A percentile compares a stretch with the other conserved stretches of the same genome.
phyloP scores from a whole-genome alignment of 177 flowering plant species.

The Telopea speciosissima region DNA sequence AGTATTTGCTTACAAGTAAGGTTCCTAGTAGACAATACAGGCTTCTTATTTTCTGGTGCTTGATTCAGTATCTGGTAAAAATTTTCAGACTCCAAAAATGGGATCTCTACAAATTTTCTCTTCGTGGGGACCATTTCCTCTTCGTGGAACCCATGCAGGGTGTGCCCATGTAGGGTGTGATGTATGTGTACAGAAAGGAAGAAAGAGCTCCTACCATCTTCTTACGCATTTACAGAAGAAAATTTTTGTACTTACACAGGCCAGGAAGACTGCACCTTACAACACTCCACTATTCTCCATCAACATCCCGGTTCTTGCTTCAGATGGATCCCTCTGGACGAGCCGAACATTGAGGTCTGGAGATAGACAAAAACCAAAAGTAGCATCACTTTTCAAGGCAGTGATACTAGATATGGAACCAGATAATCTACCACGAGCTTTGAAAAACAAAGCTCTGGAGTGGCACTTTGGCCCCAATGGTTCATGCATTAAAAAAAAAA shows the following conservation, averaged over 20 bases:
- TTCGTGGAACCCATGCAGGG: constrained; percentile 10
- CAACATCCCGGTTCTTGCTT: constrained; percentile 58
- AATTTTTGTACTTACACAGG: constrained; percentile 29
- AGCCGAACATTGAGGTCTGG: constrained; percentile 18
- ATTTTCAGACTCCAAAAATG: constrained; percentile 27
- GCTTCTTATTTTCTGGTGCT: background rate
- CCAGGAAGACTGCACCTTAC: constrained; percentile 9
- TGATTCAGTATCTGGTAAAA: constrained; percentile 7
- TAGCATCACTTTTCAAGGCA: too few relatives aligned
- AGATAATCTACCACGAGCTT: too few relatives aligned
- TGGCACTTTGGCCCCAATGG: too few relatives aligned
- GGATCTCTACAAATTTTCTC: constrained; percentile 27
- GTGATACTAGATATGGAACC: too few relatives aligned
- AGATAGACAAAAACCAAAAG: too few relatives aligned
- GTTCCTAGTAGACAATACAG: background rate
- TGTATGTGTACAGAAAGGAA: constrained; percentile 15
- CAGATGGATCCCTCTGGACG: constrained; percentile 30
- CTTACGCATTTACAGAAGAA: constrained; percentile 29
- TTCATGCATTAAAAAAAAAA: too few relatives aligned
- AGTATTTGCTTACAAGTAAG: background rate
- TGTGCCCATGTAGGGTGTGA: constrained; percentile 5
- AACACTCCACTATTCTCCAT: constrained; percentile 15
- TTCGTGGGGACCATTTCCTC: too few relatives aligned
- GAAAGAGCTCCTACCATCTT: constrained; percentile 21
- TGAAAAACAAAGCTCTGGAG: too few relatives aligned